Conservation (phyloP, 1,284 basidiomycete genomes). For the Tremellales sp. region DNA sequence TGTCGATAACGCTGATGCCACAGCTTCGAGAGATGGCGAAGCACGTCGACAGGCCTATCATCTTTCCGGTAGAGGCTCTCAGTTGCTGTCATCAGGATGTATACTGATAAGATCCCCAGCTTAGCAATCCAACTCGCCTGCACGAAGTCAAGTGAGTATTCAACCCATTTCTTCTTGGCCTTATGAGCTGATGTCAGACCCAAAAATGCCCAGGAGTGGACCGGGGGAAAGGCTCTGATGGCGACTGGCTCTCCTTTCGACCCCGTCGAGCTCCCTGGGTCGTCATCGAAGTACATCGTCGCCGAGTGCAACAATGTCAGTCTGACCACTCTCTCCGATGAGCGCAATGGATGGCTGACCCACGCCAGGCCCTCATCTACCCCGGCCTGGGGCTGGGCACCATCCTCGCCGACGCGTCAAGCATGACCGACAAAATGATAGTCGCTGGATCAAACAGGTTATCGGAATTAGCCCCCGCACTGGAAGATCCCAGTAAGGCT, state of each 20-base stretch:
- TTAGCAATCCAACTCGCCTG: conserved; percentile 70
- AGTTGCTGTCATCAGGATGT: neutral
- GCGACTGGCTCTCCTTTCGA: conserved; percentile 80
- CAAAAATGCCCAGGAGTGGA: conserved; percentile 69
- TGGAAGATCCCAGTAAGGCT: conserved; percentile 58
- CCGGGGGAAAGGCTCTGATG: conserved; percentile 66
- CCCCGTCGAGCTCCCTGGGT: conserved; percentile 59
- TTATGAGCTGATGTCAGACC: conserved; percentile 17
- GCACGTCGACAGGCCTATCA: conserved; percentile 66
- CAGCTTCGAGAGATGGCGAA: conserved; percentile 62
- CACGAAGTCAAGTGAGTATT: conserved; percentile 58
- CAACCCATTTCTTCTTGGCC: neutral
- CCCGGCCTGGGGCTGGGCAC: conserved; percentile 68
- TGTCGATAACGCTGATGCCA: too few relatives aligned
- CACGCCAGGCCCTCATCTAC: conserved; percentile 65
- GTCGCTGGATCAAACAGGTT: conserved; percentile 65
- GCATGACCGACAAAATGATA: conserved; percentile 42
- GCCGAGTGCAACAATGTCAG: conserved; percentile 41
- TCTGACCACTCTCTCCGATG: conserved; percentile 21
- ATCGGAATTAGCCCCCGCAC: conserved; percentile 66
- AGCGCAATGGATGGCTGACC: neutral
- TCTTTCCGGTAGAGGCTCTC: conserved; percentile 59
- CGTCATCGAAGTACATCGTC: conserved; percentile 56
- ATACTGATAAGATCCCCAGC: conserved; percentile 18
- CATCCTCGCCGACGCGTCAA: conserved; percentile 52